phyloP scores from a whole-genome alignment of 306 rosid genomes.

The Cucumis sativus region Cucumber_9930_V3 NC_026656.2:19708001-19708500 shows the following conservation, averaged over 20 bases:
- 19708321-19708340: not conserved
- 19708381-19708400: not conserved
- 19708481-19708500: not conserved
- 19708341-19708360: not conserved
- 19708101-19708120: constrained; percentile 23
- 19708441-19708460: not conserved
- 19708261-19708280: not conserved
- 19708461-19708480: not conserved
- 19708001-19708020: not conserved
- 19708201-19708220: constrained; percentile 9
- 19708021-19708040: not conserved
- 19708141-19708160: constrained; percentile 40
- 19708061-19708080: not conserved
- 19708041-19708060: not conserved
- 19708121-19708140: constrained; percentile 37
- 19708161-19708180: constrained; percentile 40
- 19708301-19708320: constrained; percentile 23
- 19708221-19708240: not conserved
- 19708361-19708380: constrained; percentile 1
- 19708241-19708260: too few relatives aligned
- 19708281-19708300: constrained; percentile 5
- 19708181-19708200: constrained; percentile 16
- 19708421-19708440: too few relatives aligned
- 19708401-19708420: constrained; percentile 1
- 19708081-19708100: not conserved